phyloP scores from a whole-genome alignment of 2,329 filamentous ascomycete species.

The Apiospora phragmitis region DNA sequence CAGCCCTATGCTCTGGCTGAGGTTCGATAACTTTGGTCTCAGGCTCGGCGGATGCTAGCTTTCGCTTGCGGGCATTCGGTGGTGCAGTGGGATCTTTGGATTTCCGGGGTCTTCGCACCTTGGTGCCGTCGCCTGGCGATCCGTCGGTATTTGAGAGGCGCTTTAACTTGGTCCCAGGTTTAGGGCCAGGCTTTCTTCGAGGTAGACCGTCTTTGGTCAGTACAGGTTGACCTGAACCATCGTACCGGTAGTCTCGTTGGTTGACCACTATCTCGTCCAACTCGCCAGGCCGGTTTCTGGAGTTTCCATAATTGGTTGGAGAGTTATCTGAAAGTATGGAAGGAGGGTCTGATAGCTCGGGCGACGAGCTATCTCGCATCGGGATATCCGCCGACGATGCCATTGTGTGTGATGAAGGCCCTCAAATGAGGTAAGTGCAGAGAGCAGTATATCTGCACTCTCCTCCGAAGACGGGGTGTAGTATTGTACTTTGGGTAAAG shows the following conservation, averaged over 20 bases:
- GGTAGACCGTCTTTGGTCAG: conserved; percentile 60
- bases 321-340: conserved; percentile 34
- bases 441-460: neutral
- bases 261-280: conserved; percentile 32
- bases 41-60: conserved; percentile 40
- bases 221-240: conserved; percentile 37
- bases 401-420: conserved; percentile 11
- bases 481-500: neutral
- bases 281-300: conserved; percentile 24
- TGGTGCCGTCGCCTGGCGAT: conserved; percentile 35
- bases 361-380: conserved; percentile 32
- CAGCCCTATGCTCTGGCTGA: neutral
- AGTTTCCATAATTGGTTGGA: conserved; percentile 22
- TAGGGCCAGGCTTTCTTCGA: conserved; percentile 65
- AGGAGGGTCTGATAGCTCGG: conserved; percentile 34
- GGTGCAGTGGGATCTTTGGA: conserved; percentile 60
- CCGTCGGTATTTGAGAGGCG: conserved; percentile 42
- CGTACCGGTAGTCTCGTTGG: conserved; percentile 32
- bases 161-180: conserved; percentile 58
- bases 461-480: neutral
- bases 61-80: conserved; percentile 56
- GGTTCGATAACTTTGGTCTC: conserved; percentile 17
- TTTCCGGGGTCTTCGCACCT: conserved; percentile 56
- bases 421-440: neutral
- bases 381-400: conserved; percentile 24